Evolutionary conservation across 202 grass and related monocot genomes (phyloP), one percentile per base, ranked within the genome.

Genomic region (Saccharum hybrid): DNA sequence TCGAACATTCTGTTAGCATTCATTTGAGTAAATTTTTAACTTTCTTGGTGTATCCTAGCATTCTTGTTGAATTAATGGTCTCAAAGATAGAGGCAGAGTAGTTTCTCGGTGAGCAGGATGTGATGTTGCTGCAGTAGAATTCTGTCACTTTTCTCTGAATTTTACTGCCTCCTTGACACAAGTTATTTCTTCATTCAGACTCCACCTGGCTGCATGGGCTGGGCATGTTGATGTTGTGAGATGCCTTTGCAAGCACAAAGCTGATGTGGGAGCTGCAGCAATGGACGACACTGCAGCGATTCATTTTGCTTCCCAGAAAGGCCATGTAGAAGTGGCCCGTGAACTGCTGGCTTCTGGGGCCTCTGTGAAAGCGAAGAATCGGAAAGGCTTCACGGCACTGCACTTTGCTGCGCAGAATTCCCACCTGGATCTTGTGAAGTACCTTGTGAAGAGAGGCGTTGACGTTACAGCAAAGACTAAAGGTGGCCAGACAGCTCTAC

Each of bases 301-400:
- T 54, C 96, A 98, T 90, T 98, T 98, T 69, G 93, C 96, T 34
- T 95, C 82, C 37, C 96, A 98, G 90, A 98, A 98, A 87, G 96
- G 96, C 65, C 96, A 94, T 83, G 18, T 90, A 31, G 96, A 98
- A 71, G 81, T 86, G 12, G 83, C 88, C 56, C 91, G 92, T 61
- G 78, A 87, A 62, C 88, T 98, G 16, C 69, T 93, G 72, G 59
- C 88, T 2, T 88, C 85, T 14, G 93, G 96, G 41, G 91, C 87
- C 45, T 89, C 96, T 28, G 75, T 89, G 71, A 98, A 94, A 88
- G 84, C 93, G 21, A 87, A 87, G 76, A 98, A 95, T 75, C 92
- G 96, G 82, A 98, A 98, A 90, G 91, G 93, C 15, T 26, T 94
- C 52, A 96, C 89, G 0, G 78, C 88, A 1, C 79, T 98, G 60